Evolutionary conservation across 2,329 filamentous ascomycete genomes (phyloP).

Genomic region (Aspergillus fructus): DNA sequence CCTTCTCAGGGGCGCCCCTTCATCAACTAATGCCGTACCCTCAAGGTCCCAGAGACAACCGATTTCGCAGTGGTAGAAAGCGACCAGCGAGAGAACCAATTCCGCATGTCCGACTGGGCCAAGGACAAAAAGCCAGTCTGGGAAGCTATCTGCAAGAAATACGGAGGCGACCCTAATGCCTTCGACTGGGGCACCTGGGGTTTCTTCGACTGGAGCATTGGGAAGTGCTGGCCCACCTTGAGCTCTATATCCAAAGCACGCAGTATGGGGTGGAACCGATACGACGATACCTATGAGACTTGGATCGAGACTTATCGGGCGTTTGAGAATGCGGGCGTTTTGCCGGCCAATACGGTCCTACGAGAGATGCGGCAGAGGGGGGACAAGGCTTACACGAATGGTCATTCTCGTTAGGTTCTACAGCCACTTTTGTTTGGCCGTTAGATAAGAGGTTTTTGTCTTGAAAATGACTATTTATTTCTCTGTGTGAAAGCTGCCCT

Average conservation of each 20-base stretch:
- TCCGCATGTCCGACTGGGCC: constrained; percentile 25
- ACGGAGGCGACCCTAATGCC: constrained; percentile 21
- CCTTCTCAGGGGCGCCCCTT: too few species aligned
- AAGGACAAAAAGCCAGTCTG: constrained; percentile 23
- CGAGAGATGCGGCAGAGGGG: too few species aligned
- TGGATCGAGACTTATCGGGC: constrained; percentile 25
- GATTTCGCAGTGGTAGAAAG: too few species aligned
- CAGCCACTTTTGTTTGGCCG: too few species aligned
- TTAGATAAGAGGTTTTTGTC: too few species aligned
- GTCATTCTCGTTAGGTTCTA: too few species aligned
- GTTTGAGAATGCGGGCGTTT: constrained; percentile 23
- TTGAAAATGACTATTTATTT: too few species aligned
- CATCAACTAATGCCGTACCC: too few species aligned
- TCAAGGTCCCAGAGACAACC: too few species aligned
- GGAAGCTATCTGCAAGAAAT: constrained; percentile 21
- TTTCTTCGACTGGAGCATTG: constrained; percentile 25
- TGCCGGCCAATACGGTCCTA: too few species aligned
- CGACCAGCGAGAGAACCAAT: constrained; percentile 17
- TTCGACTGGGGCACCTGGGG: constrained; percentile 29
- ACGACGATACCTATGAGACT: constrained; percentile 21
- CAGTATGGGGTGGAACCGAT: constrained; percentile 21
- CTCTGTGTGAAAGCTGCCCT: too few species aligned
- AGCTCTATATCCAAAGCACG: constrained; percentile 25
- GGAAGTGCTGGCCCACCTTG: constrained; percentile 24
- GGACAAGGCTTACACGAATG: too few species aligned